Percentiles rank a stretch among this genome's conserved stretches.
These are phyloP conservation scores for Capsella rubella DNA, from an alignment of 441 rosid genomes.

Conservation along the genomic window DNA sequence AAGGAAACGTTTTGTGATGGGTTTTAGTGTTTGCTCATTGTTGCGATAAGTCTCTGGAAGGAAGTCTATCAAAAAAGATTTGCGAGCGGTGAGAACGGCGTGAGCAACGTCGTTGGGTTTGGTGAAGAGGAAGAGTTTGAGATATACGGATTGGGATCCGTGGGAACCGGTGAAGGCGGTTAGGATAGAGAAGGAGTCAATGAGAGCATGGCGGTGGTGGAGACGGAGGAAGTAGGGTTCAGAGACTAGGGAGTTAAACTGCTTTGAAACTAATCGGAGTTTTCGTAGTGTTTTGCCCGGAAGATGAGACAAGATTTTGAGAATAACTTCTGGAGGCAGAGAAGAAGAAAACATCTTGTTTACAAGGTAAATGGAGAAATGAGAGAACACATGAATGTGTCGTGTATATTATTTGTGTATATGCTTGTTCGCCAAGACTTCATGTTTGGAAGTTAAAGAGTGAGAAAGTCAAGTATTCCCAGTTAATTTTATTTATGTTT, in stretches of 20 bases:
- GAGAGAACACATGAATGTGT: background rate
- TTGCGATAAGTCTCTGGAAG: background rate
- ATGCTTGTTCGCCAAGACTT: constrained; percentile 5
- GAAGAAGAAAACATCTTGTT: constrained; percentile 17
- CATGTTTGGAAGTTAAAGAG: background rate
- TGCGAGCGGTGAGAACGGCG: background rate
- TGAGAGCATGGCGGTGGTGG: constrained; percentile 7
- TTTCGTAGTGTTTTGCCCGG: constrained; percentile 22
- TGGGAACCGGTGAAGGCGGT: constrained; percentile 4
- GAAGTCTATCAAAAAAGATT: background rate
- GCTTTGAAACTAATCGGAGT: constrained; percentile 38
- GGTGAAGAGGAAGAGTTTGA: constrained; percentile 6
- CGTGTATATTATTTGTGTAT: background rate
- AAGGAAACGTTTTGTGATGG: constrained; percentile 27
- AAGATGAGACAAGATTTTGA: constrained; percentile 31
- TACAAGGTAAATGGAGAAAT: constrained; percentile 2
- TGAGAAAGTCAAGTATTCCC: background rate
- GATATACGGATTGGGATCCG: background rate
- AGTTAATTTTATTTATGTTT: background rate
- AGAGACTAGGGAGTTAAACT: constrained; percentile 34
- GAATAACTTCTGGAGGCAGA: constrained; percentile 30
- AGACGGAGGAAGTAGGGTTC: constrained; percentile 28
- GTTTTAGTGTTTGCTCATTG: constrained; percentile 11
- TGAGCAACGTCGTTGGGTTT: constrained; percentile 14
- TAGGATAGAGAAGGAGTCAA: constrained; percentile 15